Base-by-base conservation (phyloP, 768 basidiomycete genomes). In the Termitomyces sp. region DNA sequence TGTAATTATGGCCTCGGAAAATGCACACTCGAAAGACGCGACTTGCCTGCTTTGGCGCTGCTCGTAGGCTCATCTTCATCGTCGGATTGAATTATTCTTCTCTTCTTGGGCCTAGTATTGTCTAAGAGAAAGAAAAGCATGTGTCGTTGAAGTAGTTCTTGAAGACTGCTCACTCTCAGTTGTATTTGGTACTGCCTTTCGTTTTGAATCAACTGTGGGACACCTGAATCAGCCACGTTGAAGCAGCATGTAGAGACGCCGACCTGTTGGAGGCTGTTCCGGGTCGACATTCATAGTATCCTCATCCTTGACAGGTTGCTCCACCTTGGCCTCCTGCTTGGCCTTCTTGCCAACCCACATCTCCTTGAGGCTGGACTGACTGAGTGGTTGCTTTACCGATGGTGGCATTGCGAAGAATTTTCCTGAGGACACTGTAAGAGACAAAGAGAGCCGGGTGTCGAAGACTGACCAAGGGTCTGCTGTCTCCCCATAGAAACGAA, bases 321-420 rank as follows among this genome's bases (percentile, higher is more conserved):
- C 71, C 54, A 57, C 63, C 53, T 64, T 64, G 63, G 56, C 65
- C 60, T 59, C 70, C 69, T 62, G 70, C 60, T 67, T 70, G 50
- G 60, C 63, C 67, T 63, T 71, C 62, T 68, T 70, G 52, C 61
- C 63, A 58, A 77, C 79, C 89, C 90, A 94, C 77, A 91, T 80
- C 58, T 92, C 89, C 60, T 83, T 79, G 43, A 94, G 82, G 67
- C 78, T 92, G n/a, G 91, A 79, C 71, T 94, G 92, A 60, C 91
- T 90, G 7, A 87, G 85, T 0, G 88, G 87, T 34, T 83, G 70
- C 73, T 90, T 92, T n/a, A 69, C 65, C 34, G 80, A 80, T 64
- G 81, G 81, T 0, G 92, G 89, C 88, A 92, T 89, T 60, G 81
- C 77, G 59, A 92, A 85, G 78, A 92, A 93, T 68, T 84, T 90